A percentile compares a stretch with the other conserved stretches of the same genome.
phyloP scores from a whole-genome alignment of 2,329 filamentous ascomycete genomes.

The Salinomyces thailandicus region DNA sequence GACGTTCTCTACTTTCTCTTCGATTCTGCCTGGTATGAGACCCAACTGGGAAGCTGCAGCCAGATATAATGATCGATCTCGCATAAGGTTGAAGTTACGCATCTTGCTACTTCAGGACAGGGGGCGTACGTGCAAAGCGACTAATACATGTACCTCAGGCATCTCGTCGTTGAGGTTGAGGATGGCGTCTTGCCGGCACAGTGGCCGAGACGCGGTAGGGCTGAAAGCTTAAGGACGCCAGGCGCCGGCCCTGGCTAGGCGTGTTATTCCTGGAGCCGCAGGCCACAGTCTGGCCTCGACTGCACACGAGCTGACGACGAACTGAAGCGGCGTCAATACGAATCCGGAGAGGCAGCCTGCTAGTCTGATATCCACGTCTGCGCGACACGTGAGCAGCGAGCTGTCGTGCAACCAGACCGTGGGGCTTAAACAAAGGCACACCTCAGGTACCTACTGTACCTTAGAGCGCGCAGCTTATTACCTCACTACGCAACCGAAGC shows the following conservation, averaged over 20 bases:
- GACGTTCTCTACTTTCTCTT: too few species aligned
- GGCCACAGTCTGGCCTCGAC: not conserved
- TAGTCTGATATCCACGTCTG: not conserved
- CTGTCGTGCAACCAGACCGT: not conserved
- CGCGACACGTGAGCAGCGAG: not conserved
- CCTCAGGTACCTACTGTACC: not conserved
- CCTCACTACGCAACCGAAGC: not conserved
- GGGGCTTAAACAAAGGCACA: not conserved
- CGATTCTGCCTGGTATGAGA: too few species aligned
- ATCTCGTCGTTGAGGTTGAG: too few species aligned
- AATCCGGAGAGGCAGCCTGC: not conserved
- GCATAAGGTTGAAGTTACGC: too few species aligned
- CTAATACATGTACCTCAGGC: too few species aligned
- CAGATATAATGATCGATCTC: too few species aligned
- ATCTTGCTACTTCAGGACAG: too few species aligned
- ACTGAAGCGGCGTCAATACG: not conserved
- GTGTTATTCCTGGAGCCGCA: not conserved
- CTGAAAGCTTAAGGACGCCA: not conserved
- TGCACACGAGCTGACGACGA: not conserved
- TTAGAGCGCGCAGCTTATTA: not conserved
- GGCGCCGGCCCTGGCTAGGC: not conserved
- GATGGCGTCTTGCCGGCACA: too few species aligned
- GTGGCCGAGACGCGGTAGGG: conserved; percentile 1
- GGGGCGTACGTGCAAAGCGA: too few species aligned
- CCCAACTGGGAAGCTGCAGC: too few species aligned